phyloP scores from a whole-genome alignment of 495 filamentous ascomycete genomes.

The Cryomyces antarcticus region DNA sequence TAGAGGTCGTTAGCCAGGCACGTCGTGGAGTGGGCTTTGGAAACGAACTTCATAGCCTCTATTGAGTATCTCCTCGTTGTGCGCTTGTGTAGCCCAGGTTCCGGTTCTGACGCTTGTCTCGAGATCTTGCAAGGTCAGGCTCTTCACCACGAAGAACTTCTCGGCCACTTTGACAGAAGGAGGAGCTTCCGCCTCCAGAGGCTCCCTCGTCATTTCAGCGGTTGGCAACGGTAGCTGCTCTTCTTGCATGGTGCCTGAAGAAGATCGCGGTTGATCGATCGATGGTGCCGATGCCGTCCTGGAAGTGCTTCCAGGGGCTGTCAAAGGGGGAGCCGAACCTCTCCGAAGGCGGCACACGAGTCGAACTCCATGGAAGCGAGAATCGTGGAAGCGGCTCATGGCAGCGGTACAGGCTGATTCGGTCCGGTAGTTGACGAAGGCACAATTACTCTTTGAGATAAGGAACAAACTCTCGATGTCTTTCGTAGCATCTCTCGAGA shows the following conservation, averaged over 20 bases:
- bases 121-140: slow-evolving; percentile 82
- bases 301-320: slow-evolving; percentile 1
- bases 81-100: slow-evolving; percentile 86
- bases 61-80: slow-evolving; percentile 75
- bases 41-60: slow-evolving; percentile 58
- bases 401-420: slow-evolving; percentile 59
- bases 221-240: background rate
- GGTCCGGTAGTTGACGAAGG: slow-evolving; percentile 88
- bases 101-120: slow-evolving; percentile 74
- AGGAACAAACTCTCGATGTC: slow-evolving; percentile 83
- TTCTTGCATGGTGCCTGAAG: background rate
- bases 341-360: slow-evolving; percentile 83
- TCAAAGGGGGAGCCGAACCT: slow-evolving; percentile 21
- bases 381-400: slow-evolving; percentile 74
- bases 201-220: background rate
- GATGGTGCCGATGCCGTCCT: slow-evolving; percentile 1
- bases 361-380: slow-evolving; percentile 66
- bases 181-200: background rate
- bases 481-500: slow-evolving; percentile 55
- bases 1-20: slow-evolving; percentile 16
- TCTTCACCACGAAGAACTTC: slow-evolving; percentile 85
- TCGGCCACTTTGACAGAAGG: slow-evolving; percentile 27
- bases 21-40: background rate
- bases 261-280: background rate
- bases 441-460: slow-evolving; percentile 95